Evolutionary conservation across 768 basidiomycete species (phyloP), one percentile per base, ranked within the genome.

Genomic region (Naganishia randhawae): DNA sequence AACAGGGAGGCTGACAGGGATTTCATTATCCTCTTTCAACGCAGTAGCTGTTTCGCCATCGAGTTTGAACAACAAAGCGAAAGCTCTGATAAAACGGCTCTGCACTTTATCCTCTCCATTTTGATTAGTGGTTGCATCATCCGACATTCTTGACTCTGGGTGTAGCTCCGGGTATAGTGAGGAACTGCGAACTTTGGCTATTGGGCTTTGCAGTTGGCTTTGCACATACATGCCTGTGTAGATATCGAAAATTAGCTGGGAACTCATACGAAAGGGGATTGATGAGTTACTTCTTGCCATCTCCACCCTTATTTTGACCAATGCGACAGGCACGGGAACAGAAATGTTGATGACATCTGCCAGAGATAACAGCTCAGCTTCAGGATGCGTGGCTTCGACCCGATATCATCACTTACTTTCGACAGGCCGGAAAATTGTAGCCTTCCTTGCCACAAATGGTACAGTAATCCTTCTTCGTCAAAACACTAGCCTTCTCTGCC

Each of bases 271-370:
- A 13, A 11, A 10, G 14, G 25, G 3, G 1, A 19, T 50, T 35
- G 19, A n/a, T 5, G 2, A 50, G 53, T 32, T 41, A 67, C 66
- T 50, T 67, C 22, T 54, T 67, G 29, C 66, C 66, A 25, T 67
- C 48, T 13, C 66, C 66, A 31, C 53, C 66, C 32, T 39, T 54
- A 31, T 54, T 48, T 11, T 27, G 31, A 13, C 66, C 66, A 1
- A 67, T 53, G 2, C 66, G 48, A 27, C 66, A 67, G 17, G 55
- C 66, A 19, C 66, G 52, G 5, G 53, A 54, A 41, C 66, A 67
- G 37, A 67, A 67, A 6, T 53, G 37, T 16, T 61, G 22, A 7
- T 61, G n/a, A 25, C 57, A 61, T 25, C 57, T 61, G 22, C n/a
- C 19, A 39, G 2, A 17, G n/a, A 13, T 4, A 1, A 17, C 10